Base-by-base conservation (phyloP, 2,329 filamentous ascomycete genomes). In the Cephalotrichum gorgonifer region DNA sequence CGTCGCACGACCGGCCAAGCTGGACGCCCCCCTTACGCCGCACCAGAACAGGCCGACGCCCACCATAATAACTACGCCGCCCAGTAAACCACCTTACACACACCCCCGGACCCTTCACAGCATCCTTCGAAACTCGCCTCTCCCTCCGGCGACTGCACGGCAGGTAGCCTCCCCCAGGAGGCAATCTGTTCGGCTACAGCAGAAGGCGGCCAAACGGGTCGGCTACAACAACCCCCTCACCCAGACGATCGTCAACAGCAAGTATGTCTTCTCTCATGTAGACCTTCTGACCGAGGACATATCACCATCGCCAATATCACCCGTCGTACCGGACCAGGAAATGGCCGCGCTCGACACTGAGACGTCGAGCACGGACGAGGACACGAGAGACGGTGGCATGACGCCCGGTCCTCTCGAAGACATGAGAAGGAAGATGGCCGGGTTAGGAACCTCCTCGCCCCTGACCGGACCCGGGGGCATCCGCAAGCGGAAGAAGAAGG, bases 81-180 rank as follows among this genome's bases (percentile, higher is more conserved):
- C 52, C 20, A 46, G 54, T 30, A 66, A 65, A 23, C 65, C 72
- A 3, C 80, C 80, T 2, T 83, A 84, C 56, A 75, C 68, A 2
- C 79, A 79, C 53, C 75, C 79, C 30, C 72, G 72, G 50, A 67
- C 70, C 39, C 71, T 83, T 9, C 79, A 76, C 59, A 82, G 78
- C 62, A 84, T 84, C 56, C 71, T 84, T 22, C 75, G 79, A 48
- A 84, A 84, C 67, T 84, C 80, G 4, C 80, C 80, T 17, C 67
- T 83, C 6, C 77, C 78, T 20, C 74, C 76, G 1, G 62, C 67
- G 3, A 74, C 64, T 20, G 68, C 74, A 3, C 65, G 66, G 28
- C 73, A 74, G 8, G 75, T 76, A 1, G 62, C 68, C 5, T 79
- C 78, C 1, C 73, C 76, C 2, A 68, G 71, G 50, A 68, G 76